These are phyloP conservation scores for Aphanoascus verrucosus DNA, from an alignment of 2,329 filamentous ascomycete species.

Conservation along the genomic window DNA sequence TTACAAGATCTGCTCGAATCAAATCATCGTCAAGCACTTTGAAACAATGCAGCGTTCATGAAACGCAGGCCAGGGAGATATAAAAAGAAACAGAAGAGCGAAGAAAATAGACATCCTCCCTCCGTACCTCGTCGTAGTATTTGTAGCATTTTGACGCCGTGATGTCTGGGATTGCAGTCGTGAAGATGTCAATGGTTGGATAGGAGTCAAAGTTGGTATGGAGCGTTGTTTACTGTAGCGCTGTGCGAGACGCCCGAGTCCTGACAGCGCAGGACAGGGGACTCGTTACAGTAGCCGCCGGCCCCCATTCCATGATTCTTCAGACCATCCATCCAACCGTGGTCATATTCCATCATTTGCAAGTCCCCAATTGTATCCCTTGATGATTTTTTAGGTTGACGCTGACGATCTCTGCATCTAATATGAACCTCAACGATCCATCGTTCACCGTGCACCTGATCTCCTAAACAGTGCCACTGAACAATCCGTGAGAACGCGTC, in stretches of 20 bases:
- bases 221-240: background rate
- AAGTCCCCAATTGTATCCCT: too few relatives aligned
- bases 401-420: background rate
- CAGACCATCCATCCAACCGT: background rate
- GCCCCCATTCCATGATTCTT: background rate
- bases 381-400: background rate
- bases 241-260: background rate
- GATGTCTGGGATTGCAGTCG: background rate
- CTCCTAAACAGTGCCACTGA: too few relatives aligned
- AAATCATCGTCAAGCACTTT: background rate
- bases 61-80: background rate
- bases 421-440: too few relatives aligned
- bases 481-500: too few relatives aligned
- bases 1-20: background rate
- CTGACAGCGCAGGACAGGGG: background rate
- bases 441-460: too few relatives aligned
- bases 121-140: background rate
- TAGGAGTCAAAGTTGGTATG: background rate
- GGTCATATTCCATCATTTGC: background rate
- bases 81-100: background rate
- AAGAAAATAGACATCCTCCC: background rate
- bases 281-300: conserved; percentile 6
- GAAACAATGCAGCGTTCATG: background rate
- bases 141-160: background rate
- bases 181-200: conserved; percentile 4